Conservation (phyloP, 2,329 filamentous ascomycete species). For the Trichothecium sympodiale region DNA sequence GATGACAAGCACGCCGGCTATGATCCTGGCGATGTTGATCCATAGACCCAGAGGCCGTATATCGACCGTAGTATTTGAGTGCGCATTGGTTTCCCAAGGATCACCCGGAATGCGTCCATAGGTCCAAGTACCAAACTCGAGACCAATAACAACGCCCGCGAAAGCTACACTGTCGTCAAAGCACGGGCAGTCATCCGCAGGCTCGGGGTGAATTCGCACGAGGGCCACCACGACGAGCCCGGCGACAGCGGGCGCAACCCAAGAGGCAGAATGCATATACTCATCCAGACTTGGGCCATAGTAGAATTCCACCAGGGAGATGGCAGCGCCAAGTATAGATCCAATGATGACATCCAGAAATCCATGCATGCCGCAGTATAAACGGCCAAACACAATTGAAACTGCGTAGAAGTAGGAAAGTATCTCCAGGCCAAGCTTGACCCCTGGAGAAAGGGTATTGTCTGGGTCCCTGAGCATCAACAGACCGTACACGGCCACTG, state of each 20-base stretch:
- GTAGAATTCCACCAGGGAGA: slow-evolving; percentile 49
- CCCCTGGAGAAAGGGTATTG: slow-evolving; percentile 47
- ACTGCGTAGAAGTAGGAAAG: slow-evolving; percentile 74
- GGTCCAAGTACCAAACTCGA: slow-evolving; percentile 77
- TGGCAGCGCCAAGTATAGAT: slow-evolving; percentile 60
- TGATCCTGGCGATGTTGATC: slow-evolving; percentile 53
- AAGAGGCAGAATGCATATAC: slow-evolving; percentile 56
- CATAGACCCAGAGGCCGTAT: slow-evolving; percentile 55
- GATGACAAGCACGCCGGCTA: slow-evolving; percentile 71
- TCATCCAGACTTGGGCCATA: slow-evolving; percentile 53
- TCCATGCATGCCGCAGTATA: slow-evolving; percentile 98
- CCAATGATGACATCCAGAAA: slow-evolving; percentile 85
- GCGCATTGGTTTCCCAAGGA: slow-evolving; percentile 30
- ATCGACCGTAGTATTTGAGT: slow-evolving; percentile 47
- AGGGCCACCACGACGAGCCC: slow-evolving; percentile 59
- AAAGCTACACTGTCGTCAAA: slow-evolving; percentile 96
- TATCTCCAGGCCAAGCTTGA: slow-evolving; percentile 52
- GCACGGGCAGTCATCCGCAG: slow-evolving; percentile 91
- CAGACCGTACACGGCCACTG: slow-evolving; percentile 77
- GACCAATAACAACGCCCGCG: slow-evolving; percentile 77
- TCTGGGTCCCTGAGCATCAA: slow-evolving; percentile 56
- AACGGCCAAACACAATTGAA: slow-evolving; percentile 80
- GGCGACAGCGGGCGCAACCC: slow-evolving; percentile 52
- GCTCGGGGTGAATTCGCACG: slow-evolving; percentile 86
- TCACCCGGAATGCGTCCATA: slow-evolving; percentile 46